Evolutionary conservation across 1,284 basidiomycete genomes (phyloP).

Genomic region (Sporisorium scitamineum): DNA sequence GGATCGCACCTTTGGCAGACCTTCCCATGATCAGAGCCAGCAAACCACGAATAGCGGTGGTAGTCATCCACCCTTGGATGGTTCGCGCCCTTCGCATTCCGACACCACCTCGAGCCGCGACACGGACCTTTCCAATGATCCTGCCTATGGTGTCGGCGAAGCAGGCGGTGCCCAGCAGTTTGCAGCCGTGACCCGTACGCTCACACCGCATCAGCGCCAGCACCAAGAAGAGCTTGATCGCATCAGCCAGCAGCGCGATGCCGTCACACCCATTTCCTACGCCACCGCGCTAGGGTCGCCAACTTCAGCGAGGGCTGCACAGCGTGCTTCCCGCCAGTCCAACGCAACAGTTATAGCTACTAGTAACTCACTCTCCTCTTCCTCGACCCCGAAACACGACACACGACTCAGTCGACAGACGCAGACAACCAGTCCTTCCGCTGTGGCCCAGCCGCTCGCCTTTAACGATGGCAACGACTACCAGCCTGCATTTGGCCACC

Average conservation of each 20-base stretch:
- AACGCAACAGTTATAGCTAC: constrained; percentile 20
- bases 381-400: constrained; percentile 22
- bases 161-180: constrained; percentile 27
- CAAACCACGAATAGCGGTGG: constrained; percentile 6
- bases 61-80: constrained; percentile 6
- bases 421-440: constrained; percentile 7
- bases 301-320: not conserved
- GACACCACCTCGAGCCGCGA: constrained; percentile 29
- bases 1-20: constrained; percentile 26
- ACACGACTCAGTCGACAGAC: constrained; percentile 25
- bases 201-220: constrained; percentile 12
- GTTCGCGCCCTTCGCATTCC: constrained; percentile 23
- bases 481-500: not conserved
- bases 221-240: constrained; percentile 28
- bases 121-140: constrained; percentile 18
- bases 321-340: constrained; percentile 29
- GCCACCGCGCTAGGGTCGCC: constrained; percentile 8
- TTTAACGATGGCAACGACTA: not conserved
- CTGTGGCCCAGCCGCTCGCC: constrained; percentile 12
- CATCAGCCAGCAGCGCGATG: constrained; percentile 26
- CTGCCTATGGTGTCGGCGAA: constrained; percentile 34
- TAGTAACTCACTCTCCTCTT: constrained; percentile 8
- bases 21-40: constrained; percentile 13
- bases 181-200: constrained; percentile 11
- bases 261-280: constrained; percentile 4